Evolutionary conservation across 495 filamentous ascomycete species (phyloP), one percentile per base, ranked within the genome.

Genomic region (Chaetomidium leptoderma): DNA sequence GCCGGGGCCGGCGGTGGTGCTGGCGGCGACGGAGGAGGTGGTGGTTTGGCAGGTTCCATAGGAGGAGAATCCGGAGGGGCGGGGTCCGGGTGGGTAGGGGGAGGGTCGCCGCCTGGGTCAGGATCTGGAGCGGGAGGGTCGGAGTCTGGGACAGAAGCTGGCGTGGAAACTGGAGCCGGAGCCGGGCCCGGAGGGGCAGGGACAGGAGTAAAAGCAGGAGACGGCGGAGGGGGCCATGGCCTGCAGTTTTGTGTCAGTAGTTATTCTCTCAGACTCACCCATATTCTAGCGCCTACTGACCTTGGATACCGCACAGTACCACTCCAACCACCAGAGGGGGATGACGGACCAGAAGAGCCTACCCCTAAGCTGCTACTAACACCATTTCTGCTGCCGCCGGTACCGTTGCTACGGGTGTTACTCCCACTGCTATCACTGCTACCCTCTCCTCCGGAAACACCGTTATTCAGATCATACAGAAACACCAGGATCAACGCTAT

Each of bases 401-500:
- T 23, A 5, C 50, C 35, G n/a, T 42, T 32, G 47, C 30, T 53
- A 5, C n/a, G 27, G 29, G 23, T 50, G n/a, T 39, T 45, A 19
- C 32, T 51, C 11, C 51, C 36, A n/a, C 16, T 45, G 29, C 42
- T 7, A 30, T 24, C 23, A 26, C 16, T 36, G 21, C 40, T 27
- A 13, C 30, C 37, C 39, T 11, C 35, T 7, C 30, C 17, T 37
- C 19, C 11, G 9, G 11, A 14, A 6, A 9, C 26, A 11, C 49
- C 21, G 30, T 50, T 39, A 14, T 21, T 37, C 23, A 61, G 23
- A 11, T 57, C 60, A 21, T 53, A 40, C 6, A 63, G 17, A 35
- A 62, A 59, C 4, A 33, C 48, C 6, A 46, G 4, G 6, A 60
- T 55, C 8, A 63, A 44, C 3, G 30, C 47, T 7, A 60, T 29